Evolutionary conservation across 2,329 filamentous ascomycete genomes (phyloP), one percentile per base, ranked within the genome.

Genomic region (Colletotrichum liaoningense): DNA sequence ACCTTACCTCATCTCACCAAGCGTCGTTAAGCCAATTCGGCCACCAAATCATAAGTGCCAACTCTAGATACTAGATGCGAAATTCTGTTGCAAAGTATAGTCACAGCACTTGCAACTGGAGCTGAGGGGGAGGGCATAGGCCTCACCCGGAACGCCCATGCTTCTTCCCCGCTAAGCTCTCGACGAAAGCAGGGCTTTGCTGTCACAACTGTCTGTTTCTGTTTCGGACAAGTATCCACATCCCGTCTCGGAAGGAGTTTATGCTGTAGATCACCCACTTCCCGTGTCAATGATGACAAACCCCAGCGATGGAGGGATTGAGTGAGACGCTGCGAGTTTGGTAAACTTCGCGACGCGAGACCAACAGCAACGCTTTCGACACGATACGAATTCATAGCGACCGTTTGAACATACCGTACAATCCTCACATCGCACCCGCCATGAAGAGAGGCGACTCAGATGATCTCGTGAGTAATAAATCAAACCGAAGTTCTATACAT

Each of bases 171-270:
- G 42, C 19, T 19, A 22, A 19, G 6, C 42, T 49, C 42, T 49
- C 42, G 42, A 49, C 16, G 8, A 49, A n/a, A 19, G 42, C 42
- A 49, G 42, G 42, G 42, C 42, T 49, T 49, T 49, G 42, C 16
- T 49, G 42, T 22, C 42, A 49, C 54, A 56, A 22, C 54, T 56
- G n/a, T 55, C 28, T 38, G 62, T 64, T 64, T 64, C 49, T 52
- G 46, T 30, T 5, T 35, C 38, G 33, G 24, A 49, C 19, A 26
- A 49, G 49, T 52, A 42, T 49, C 49, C 63, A 65, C 63, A 55
- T 65, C 63, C 63, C 63, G 63, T 54, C 49, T 55, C 63, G 35
- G 28, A 55, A 49, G 42, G 7, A 49, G 19, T 19, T 49, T 22
- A 49, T 49, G 42, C 42, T 49, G 42, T 49, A n/a, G 42, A 49